Evolutionary conservation across 2,329 filamentous ascomycete species (phyloP), one percentile per base, ranked within the genome.

Genomic region (Pseudocercospora cruenta): DNA sequence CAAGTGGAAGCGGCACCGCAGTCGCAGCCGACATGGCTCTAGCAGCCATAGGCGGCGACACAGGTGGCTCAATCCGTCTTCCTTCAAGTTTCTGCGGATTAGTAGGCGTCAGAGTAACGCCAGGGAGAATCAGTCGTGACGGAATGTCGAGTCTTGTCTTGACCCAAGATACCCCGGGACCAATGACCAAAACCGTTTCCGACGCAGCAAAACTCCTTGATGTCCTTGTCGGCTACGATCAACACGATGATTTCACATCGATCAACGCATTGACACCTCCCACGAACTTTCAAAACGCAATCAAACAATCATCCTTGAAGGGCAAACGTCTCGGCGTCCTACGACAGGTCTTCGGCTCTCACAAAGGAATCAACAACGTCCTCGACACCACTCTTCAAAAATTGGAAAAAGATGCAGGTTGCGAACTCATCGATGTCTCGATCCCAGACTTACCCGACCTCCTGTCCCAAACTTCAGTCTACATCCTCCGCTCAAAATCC

Each of bases 21-120:
- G 69, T 76, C 1, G 74, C 70, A 8, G 67, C 73, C 10, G 67
- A 65, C 3, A 70, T 75, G 57, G 73, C 71, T 22, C 51, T 75
- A 6, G 68, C 72, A 19, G 73, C 71, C 16, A 71, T 76, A 2
- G 70, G 73, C 12, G 71, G 70, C 33, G 73, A 76, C 60, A 76
- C 74, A 14, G 74, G 72, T 21, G 72, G 73, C 4, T 71, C 67
- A 22, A 72, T 75, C 6, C 64, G 72, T 16, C 54, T 73, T 19
- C 73, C 72, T 3, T 59, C 72, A 8, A 69, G 65, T 33, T 74
- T 73, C 58, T 74, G 72, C 49, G 71, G 71, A 10, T 60, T 74
- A 3, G 72, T 75, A 19, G 71, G 73, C 21, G 68, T 74, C 14
- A 62, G 72, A 36, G 69, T 72, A n/a, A 74, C 73, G 6, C 70